These are phyloP conservation scores for Rhizomucor miehei DNA, from an alignment of 371 early-diverging fungal species.

Conservation along the genomic window DNA sequence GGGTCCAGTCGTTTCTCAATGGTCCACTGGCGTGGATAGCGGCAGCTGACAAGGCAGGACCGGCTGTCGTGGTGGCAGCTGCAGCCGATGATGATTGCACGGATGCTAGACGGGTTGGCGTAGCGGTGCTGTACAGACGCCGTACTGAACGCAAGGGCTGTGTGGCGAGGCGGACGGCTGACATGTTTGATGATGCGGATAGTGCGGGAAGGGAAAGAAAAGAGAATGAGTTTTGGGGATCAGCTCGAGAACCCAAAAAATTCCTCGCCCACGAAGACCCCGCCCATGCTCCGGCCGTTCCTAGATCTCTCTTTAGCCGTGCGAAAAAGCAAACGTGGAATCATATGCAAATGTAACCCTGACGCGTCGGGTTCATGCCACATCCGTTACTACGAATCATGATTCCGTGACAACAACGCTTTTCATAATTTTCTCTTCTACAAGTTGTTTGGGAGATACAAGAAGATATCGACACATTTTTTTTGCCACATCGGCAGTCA, in stretches of 20 bases:
- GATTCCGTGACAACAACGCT: not conserved
- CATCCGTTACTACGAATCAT: too few relatives aligned
- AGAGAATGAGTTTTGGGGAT: conserved; percentile 1
- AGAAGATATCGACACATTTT: too few relatives aligned
- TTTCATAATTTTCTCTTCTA: too few relatives aligned
- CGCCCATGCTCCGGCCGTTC: not conserved
- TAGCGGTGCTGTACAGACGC: conserved; percentile 46
- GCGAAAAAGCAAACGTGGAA: too few relatives aligned
- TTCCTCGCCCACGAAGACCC: not conserved
- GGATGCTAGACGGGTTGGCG: conserved; percentile 54
- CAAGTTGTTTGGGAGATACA: too few relatives aligned
- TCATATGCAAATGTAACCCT: too few relatives aligned
- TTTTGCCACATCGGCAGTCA: too few relatives aligned
- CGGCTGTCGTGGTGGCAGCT: conserved; percentile 14
- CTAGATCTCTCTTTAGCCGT: too few relatives aligned
- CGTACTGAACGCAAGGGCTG: conserved; percentile 33
- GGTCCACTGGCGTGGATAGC: conserved; percentile 58
- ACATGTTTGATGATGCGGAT: conserved; percentile 32
- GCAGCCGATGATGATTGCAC: too few relatives aligned
- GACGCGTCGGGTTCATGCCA: too few relatives aligned
- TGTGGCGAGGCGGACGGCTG: conserved; percentile 38
- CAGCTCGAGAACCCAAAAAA: conserved; percentile 3
- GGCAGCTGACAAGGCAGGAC: conserved; percentile 50
- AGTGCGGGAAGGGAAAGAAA: conserved; percentile 21
- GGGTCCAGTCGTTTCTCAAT: conserved; percentile 72